Base-by-base conservation (phyloP, 176 grass and related monocot species). In the Triticum timopheevii region DNA sequence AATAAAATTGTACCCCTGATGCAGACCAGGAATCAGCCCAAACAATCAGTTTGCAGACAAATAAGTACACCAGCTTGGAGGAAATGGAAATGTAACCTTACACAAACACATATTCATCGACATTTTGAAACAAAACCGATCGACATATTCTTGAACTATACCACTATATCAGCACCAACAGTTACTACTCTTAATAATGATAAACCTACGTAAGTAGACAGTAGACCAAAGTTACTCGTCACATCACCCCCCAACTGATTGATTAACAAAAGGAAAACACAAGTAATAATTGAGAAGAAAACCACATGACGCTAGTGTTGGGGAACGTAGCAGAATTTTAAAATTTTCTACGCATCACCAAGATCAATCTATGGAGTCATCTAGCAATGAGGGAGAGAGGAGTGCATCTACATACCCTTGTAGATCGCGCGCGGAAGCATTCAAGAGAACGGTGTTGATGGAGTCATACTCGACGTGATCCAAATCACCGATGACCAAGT, bases 71-170 rank as follows among this genome's bases (percentile, higher is more conserved):
- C 61, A 74, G 13, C 9, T 77, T 88, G 62, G 65, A 88, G 50
- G 20, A 78, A 50, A 78, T 86, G 50, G 19, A 78, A 39, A 78
- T 86, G 50, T 62, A 82, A 61, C 2, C 47, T 85, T 90, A 70
- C 16, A 86, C 42, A 49, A 56, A 4, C 58, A 82, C 56, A 78
- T 40, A 65, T 36, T 20, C 27, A 70, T 82, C 39, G 24, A 49
- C 15, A 44, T 10, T 44, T 64, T 23, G 7, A 65, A 63, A 65
- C 11, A 10, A 66, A 50, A 36, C 39, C 17, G 62, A 81, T 10
- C 47, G 13, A 38, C 47, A 19, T 58, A 4, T 44, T 31, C 69
- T 74, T 19, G 8, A 62, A 76, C 71, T 50, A 44, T 39, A 76
- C 82, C 34, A 65, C 39, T 63, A 61, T 38, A 84, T 24, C 82